Conservation (phyloP, 257 asterid genomes). For the Solanum virginianum region DNA sequence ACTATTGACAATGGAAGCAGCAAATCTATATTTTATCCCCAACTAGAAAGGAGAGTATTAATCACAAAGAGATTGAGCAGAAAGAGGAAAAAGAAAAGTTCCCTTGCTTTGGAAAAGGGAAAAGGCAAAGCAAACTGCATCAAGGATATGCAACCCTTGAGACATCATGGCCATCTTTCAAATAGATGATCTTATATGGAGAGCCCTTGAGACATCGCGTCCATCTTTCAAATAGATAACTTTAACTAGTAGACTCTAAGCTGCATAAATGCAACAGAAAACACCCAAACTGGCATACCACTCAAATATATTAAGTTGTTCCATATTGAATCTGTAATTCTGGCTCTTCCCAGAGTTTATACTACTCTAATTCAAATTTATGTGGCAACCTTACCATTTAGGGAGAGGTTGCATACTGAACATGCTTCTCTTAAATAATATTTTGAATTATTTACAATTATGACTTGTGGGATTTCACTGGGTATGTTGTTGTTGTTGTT, state of each 20-base stretch:
- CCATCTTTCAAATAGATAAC: neutral
- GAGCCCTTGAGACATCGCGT: neutral
- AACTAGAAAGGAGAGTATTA: neutral
- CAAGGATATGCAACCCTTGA: neutral
- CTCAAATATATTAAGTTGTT: neutral
- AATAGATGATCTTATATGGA: neutral
- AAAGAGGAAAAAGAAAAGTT: neutral
- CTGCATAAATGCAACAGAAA: neutral
- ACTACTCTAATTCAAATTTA: neutral
- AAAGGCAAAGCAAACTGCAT: neutral
- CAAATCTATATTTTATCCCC: neutral
- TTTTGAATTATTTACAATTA: neutral
- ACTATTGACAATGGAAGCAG: neutral
- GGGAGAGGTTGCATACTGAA: neutral
- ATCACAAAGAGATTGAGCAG: neutral
- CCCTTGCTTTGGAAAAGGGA: neutral
- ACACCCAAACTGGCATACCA: neutral
- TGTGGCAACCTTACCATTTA: neutral
- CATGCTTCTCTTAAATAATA: neutral
- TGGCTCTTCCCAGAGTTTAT: neutral
- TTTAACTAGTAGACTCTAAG: neutral
- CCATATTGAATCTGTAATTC: neutral
- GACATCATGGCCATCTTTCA: neutral
- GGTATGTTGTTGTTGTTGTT: too few relatives aligned
- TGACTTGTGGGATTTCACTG: too few relatives aligned